Evolutionary conservation across 257 asterid genomes (phyloP), one percentile per base, ranked within the genome.

Genomic region (Fraxinus anomala): DNA sequence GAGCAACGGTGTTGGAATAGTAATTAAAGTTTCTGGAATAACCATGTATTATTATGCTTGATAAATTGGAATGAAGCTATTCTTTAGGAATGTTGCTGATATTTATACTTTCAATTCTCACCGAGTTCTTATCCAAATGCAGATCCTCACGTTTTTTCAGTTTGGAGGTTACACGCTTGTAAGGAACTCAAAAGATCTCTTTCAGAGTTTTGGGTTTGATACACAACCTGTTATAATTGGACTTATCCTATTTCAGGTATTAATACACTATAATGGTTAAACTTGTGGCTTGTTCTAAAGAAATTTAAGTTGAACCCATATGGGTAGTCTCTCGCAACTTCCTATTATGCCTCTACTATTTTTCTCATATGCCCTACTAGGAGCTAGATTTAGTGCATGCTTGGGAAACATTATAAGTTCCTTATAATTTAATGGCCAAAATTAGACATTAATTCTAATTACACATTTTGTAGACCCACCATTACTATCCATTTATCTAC

Each of bases 161-260:
- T 96, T 96, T 80, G 99, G 99, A 70, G 99, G 99, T n/a, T 96
- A 88, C 90, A 90, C 97, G 63, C 97, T 96, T 19, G 92, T 92
- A 47, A 92, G 98, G 87, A 96, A 96, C 88, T 96, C 99, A 14
- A 91, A 89, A 78, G 97, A 93, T 75, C 84, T 96, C 83, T 96
- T 93, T 85, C 94, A 81, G 87, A 96, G 99, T 92, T 96, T 96
- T 78, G 99, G 99, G 66, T 96, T 96, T 86, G 97, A 93, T 80
- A 92, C 98, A 6, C 98, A 93, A 86, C 99, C 99, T 23, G 96
- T 96, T 82, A 92, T 96, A 66, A 93, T 96, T 79, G 99, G 99
- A 75, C 97, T 96, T 59, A 91, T 96, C 81, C 84, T 96, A 83
- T 96, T 96, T 86, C 99, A 93, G 99, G 99, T 91, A 85, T 54